These are phyloP conservation scores for Cladosporium sp. DNA, from an alignment of 2,329 filamentous ascomycete species.

Conservation along the genomic window DNA sequence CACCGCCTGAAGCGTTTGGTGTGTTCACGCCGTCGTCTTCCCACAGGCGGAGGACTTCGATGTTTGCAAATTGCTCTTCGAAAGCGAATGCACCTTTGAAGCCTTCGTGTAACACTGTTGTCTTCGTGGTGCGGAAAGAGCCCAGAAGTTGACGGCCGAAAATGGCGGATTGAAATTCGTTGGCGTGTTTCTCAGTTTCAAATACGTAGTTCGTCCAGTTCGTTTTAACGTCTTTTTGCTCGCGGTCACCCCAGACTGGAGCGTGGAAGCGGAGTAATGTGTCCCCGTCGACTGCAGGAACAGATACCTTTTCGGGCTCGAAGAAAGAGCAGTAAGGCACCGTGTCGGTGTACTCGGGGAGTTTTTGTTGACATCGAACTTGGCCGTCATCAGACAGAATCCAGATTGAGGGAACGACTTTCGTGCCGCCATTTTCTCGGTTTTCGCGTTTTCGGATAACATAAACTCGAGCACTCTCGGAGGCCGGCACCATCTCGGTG, in stretches of 20 bases:
- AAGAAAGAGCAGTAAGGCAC: slow-evolving; percentile 46
- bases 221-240: slow-evolving; percentile 35
- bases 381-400: slow-evolving; percentile 40
- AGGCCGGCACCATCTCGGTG: slow-evolving; percentile 38
- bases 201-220: slow-evolving; percentile 46
- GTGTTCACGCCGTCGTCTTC: slow-evolving; percentile 36
- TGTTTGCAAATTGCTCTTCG: slow-evolving; percentile 46
- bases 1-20: slow-evolving; percentile 34
- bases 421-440: slow-evolving; percentile 31
- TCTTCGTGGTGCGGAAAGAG: slow-evolving; percentile 41
- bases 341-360: slow-evolving; percentile 38
- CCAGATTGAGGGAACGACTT: slow-evolving; percentile 43
- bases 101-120: slow-evolving; percentile 42
- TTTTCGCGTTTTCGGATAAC: slow-evolving; percentile 42
- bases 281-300: slow-evolving; percentile 30
- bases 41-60: slow-evolving; percentile 46
- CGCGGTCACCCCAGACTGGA: slow-evolving; percentile 31
- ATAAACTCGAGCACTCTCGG: slow-evolving; percentile 37
- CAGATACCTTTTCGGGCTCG: slow-evolving; percentile 39
- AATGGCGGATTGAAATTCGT: slow-evolving; percentile 43
- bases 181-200: slow-evolving; percentile 27
- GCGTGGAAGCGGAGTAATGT: slow-evolving; percentile 39
- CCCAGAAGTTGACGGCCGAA: slow-evolving; percentile 42
- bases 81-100: slow-evolving; percentile 39
- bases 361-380: slow-evolving; percentile 40